Evolutionary conservation across 169 alveolate species (phyloP).

Genomic region (Eimeria sp.): DNA sequence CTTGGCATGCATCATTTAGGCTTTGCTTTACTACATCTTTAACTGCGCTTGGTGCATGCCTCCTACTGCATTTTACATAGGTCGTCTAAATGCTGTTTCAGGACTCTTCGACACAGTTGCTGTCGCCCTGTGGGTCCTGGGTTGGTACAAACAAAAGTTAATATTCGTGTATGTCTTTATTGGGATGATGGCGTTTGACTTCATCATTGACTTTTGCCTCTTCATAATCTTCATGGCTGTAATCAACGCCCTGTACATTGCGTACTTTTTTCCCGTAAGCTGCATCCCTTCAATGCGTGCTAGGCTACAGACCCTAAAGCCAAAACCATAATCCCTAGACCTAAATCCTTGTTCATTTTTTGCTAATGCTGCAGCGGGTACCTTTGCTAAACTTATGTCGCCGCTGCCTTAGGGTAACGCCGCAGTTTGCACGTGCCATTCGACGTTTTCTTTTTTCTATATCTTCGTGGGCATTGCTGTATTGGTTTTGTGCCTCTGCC

Average conservation of each 20-base stretch:
- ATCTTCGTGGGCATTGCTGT: not conserved
- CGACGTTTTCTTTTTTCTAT: not conserved
- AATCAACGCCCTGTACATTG: conserved; percentile 14
- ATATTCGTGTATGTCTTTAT: not conserved
- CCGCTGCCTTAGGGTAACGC: not conserved
- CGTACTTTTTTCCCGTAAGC: conserved; percentile 34
- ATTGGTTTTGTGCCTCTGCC: not conserved
- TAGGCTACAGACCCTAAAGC: not conserved
- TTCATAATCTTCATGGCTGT: conserved; percentile 6
- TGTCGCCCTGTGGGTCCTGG: not conserved
- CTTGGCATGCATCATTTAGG: not conserved
- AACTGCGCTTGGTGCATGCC: no score
- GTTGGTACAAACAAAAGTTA: not conserved
- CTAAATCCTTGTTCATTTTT: not conserved
- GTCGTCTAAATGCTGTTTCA: not conserved
- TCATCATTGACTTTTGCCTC: conserved; percentile 37
- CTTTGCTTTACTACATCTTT: no score
- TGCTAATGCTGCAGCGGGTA: no score
- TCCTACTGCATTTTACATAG: not conserved
- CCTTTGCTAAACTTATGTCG: no score
- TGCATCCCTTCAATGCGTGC: not conserved
- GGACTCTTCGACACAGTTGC: conserved; percentile 4
- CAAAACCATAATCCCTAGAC: not conserved
- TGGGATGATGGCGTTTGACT: conserved; percentile 25
- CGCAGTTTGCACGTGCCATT: no score